These are phyloP conservation scores for Colletotrichum cordylinicola DNA, from an alignment of 2,329 filamentous ascomycete genomes.

Conservation along the genomic window DNA sequence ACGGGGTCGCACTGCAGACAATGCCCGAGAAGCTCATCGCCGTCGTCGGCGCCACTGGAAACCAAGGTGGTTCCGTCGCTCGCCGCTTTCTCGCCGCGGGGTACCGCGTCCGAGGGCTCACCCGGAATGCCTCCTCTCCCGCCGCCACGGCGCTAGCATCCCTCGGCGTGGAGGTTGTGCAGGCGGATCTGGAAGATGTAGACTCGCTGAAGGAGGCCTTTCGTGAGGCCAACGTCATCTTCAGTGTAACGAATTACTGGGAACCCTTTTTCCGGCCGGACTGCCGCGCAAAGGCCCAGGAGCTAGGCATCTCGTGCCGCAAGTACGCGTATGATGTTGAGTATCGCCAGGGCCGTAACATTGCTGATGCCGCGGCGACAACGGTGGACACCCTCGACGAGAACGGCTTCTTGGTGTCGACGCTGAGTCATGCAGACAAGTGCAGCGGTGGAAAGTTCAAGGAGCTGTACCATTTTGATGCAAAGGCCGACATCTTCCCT, in stretches of 20 bases:
- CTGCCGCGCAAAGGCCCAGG: constrained; percentile 41
- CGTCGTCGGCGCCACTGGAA: constrained; percentile 54
- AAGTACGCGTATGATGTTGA: constrained; percentile 55
- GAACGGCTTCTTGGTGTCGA: constrained; percentile 57
- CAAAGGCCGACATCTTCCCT: constrained; percentile 57
- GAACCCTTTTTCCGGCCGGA: constrained; percentile 53
- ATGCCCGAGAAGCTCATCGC: constrained; percentile 39
- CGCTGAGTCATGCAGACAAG: constrained; percentile 52
- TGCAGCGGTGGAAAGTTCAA: constrained; percentile 50
- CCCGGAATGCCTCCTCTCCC: constrained; percentile 47
- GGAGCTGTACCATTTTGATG: constrained; percentile 59
- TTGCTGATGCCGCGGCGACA: constrained; percentile 56
- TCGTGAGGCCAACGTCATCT: constrained; percentile 53
- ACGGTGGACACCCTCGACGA: constrained; percentile 43
- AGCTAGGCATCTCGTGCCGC: constrained; percentile 45
- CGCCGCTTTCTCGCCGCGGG: constrained; percentile 47
- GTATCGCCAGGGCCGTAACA: constrained; percentile 57
- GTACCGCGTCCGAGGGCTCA: constrained; percentile 53
- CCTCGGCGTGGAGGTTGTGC: constrained; percentile 40
- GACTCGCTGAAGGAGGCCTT: constrained; percentile 45
- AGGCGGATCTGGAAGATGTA: constrained; percentile 48
- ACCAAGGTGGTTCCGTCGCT: constrained; percentile 59
- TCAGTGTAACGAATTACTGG: constrained; percentile 63
- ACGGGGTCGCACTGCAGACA: background rate
- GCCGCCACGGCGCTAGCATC: constrained; percentile 44